phyloP scores from a whole-genome alignment of 495 filamentous ascomycete genomes.

The Xylaria nigripes region DNA sequence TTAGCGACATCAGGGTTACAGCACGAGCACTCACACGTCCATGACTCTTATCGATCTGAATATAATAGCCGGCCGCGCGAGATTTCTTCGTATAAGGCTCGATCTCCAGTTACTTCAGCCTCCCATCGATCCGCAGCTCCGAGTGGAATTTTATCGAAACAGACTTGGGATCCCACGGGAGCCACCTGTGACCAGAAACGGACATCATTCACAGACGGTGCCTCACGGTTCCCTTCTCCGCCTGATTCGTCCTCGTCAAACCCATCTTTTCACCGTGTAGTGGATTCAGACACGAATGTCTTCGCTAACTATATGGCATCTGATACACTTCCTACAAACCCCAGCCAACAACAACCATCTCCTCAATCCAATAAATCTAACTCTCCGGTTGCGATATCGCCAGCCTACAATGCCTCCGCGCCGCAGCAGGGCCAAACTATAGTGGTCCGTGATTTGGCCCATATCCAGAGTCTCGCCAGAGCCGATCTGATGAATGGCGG shows the following conservation, averaged over 20 bases:
- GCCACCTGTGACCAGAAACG: constrained; percentile 16
- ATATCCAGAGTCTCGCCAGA: constrained; percentile 81
- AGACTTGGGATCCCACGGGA: constrained; percentile 23
- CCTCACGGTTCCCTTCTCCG: constrained; percentile 40
- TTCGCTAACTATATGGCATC: constrained; percentile 30
- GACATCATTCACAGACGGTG: constrained; percentile 23
- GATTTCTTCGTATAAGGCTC: constrained; percentile 20
- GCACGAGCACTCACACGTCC: constrained; percentile 28
- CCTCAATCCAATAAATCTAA: constrained; percentile 46
- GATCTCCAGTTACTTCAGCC: constrained; percentile 23
- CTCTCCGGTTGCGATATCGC: constrained; percentile 15
- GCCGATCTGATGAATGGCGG: constrained; percentile 55
- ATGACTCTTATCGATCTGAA: constrained; percentile 37
- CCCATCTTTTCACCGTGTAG: constrained; percentile 28
- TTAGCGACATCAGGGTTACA: constrained; percentile 30
- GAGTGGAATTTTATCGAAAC: constrained; percentile 23
- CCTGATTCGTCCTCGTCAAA: constrained; percentile 42
- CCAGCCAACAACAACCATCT: constrained; percentile 43
- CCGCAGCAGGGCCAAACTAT: constrained; percentile 44
- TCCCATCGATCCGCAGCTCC: constrained; percentile 15
- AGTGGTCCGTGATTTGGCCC: constrained; percentile 73
- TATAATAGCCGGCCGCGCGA: constrained; percentile 32
- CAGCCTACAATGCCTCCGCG: constrained; percentile 17
- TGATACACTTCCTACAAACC: constrained; percentile 25
- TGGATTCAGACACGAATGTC: constrained; percentile 26